These are phyloP conservation scores for Aspergillus egyptiacus DNA, from an alignment of 495 filamentous ascomycete species.

Conservation along the genomic window DNA sequence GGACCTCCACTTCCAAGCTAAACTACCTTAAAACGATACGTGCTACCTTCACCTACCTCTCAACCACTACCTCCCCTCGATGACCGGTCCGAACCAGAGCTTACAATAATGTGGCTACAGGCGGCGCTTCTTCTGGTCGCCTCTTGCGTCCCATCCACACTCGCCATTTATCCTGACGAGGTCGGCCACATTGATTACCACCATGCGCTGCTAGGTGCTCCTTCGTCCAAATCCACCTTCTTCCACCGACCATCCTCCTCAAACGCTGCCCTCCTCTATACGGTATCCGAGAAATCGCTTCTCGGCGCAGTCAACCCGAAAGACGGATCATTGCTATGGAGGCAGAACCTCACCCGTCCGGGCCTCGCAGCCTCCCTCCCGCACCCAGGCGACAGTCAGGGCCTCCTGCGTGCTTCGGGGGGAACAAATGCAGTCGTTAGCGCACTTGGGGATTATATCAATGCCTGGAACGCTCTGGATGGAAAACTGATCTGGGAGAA, in stretches of 20 bases:
- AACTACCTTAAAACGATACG: conserved; percentile 10
- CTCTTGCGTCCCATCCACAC: conserved; percentile 34
- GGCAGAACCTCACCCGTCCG: conserved; percentile 57
- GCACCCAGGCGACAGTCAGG: conserved; percentile 16
- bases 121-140: conserved; percentile 38
- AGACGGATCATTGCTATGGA: conserved; percentile 79
- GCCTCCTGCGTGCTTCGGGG: conserved; percentile 65
- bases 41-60: conserved; percentile 1
- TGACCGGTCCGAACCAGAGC: conserved; percentile 24
- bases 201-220: conserved; percentile 77
- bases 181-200: conserved; percentile 92
- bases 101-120: conserved; percentile 41
- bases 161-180: conserved; percentile 82
- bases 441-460: conserved; percentile 59
- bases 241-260: conserved; percentile 84
- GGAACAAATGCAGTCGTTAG: conserved; percentile 67
- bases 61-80: conserved; percentile 16
- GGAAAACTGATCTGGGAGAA: conserved; percentile 73
- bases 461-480: conserved; percentile 77
- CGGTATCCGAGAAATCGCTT: conserved; percentile 72
- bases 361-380: conserved; percentile 25
- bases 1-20: neutral
- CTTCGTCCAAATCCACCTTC: conserved; percentile 78
- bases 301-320: conserved; percentile 86
- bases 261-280: conserved; percentile 86